Conservation (phyloP, 208 protist species). For the Leishmania mexicana region DNA sequence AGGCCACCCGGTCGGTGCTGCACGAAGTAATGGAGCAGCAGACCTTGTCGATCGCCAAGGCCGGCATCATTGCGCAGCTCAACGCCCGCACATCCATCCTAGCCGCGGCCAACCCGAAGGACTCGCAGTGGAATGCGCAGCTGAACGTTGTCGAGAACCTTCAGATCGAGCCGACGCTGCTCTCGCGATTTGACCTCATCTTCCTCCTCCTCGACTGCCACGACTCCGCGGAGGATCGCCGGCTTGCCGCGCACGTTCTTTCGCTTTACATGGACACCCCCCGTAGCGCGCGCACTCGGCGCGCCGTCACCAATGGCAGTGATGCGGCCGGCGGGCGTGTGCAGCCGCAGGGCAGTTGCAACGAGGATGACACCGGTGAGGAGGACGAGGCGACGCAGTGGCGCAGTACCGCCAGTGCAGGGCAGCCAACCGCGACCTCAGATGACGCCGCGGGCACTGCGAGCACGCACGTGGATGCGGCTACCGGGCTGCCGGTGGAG, state of each 20-base stretch:
- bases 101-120: constrained; percentile 99
- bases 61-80: constrained; percentile 99
- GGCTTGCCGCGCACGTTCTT: constrained; percentile 97
- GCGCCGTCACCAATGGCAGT: not conserved
- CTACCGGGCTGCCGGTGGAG: constrained; percentile 42
- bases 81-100: constrained; percentile 99
- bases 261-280: constrained; percentile 93
- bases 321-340: not conserved
- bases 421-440: not conserved
- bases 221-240: constrained; percentile 90
- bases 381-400: constrained; percentile 6
- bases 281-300: constrained; percentile 15
- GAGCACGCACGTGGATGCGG: constrained; percentile 24
- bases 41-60: constrained; percentile 99
- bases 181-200: constrained; percentile 99
- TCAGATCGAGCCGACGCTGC: constrained; percentile 98
- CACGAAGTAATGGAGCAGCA: constrained; percentile 99
- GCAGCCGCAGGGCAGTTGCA: not conserved
- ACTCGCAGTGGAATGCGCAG: constrained; percentile 97
- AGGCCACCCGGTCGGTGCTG: constrained; percentile 97
- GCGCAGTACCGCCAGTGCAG: constrained; percentile 15
- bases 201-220: constrained; percentile 98
- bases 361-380: constrained; percentile 5
- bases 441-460: not conserved
- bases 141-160: constrained; percentile 98